Conservation (phyloP, 192 early-diverging fungal genomes). For the Backusella tuberculispora region DNA sequence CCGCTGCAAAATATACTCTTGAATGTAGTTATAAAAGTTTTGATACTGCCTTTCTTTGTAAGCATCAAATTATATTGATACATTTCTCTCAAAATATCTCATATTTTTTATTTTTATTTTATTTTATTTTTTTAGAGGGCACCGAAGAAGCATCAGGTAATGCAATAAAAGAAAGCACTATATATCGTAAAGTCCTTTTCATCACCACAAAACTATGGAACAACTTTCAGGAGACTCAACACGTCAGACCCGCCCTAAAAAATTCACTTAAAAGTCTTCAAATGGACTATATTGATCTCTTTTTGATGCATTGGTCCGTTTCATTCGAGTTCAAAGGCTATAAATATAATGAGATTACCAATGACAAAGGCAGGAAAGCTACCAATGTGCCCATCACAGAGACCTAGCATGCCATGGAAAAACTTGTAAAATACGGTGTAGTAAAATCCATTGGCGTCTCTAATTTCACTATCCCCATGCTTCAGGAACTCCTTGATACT, state of each 20-base stretch:
- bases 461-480: constrained; percentile 64
- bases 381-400: constrained; percentile 53
- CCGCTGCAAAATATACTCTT: constrained; percentile 29
- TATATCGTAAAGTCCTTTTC: constrained; percentile 67
- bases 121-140: constrained; percentile 39
- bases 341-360: constrained; percentile 34
- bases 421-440: constrained; percentile 61
- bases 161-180: constrained; percentile 50
- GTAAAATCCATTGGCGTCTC: constrained; percentile 76
- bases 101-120: background rate
- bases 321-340: constrained; percentile 50
- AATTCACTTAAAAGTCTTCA: constrained; percentile 69
- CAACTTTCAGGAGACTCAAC: constrained; percentile 58
- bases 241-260: constrained; percentile 64
- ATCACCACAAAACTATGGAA: constrained; percentile 62
- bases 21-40: constrained; percentile 32
- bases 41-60: constrained; percentile 35
- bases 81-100: too few relatives aligned
- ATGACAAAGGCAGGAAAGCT: constrained; percentile 35
- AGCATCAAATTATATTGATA: too few relatives aligned
- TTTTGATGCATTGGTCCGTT: constrained; percentile 86
- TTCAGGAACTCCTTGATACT: constrained; percentile 62
- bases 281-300: constrained; percentile 80
- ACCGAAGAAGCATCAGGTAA: constrained; percentile 75
- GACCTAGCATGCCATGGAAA: constrained; percentile 79